Base-by-base conservation (phyloP, 345 rosid species). In the Populus ilicifolia region DNA sequence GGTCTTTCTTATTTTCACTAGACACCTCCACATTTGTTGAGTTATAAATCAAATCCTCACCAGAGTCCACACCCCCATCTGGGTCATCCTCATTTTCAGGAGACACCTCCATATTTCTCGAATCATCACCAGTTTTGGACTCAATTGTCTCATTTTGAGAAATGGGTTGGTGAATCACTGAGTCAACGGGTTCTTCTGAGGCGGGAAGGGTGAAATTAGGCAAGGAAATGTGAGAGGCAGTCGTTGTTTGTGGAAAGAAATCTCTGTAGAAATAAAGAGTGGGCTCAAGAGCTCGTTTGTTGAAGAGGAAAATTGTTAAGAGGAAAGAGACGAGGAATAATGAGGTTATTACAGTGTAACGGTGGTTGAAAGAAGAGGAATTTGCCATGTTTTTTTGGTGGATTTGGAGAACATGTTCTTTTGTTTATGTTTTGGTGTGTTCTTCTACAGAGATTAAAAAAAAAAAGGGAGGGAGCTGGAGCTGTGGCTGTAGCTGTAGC, bases 321-420 rank as follows among this genome's bases (percentile, higher is more conserved):
- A 94, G 81, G 86, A 90, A 89, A 29, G 86, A 4, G 43, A 86
- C 13, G 41, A 91, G 70, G 82, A 89, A 83, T 43, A 83, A 41
- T 2, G 84, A 80, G 41, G 83, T 74, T 33, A 79, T 72, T 4
- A 86, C 16, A 25, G 87, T 36, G 83, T 85, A 72, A 73, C 83
- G 83, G 75, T 74, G 78, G 74, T 77, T 72, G 48, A 46, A 78
- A 30, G 81, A 68, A 36, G 80, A 69, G 73, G 78, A 72, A 64
- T 76, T 75, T 69, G 91, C 88, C 96, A 91, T 59, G 27, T 11
- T n/a, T 59, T 6, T 91, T 66, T 59, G 73, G 75, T 16, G 61
- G 69, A 67, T 12, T 48, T 9, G 43, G 30, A 36, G 11, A 50
- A n/a, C 71, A 52, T 66, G 18, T 41, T 75, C 43, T 21, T 9